Evolutionary conservation across 495 filamentous ascomycete genomes (phyloP), one percentile per base, ranked within the genome.

Genomic region (Daldinia concentrica): DNA sequence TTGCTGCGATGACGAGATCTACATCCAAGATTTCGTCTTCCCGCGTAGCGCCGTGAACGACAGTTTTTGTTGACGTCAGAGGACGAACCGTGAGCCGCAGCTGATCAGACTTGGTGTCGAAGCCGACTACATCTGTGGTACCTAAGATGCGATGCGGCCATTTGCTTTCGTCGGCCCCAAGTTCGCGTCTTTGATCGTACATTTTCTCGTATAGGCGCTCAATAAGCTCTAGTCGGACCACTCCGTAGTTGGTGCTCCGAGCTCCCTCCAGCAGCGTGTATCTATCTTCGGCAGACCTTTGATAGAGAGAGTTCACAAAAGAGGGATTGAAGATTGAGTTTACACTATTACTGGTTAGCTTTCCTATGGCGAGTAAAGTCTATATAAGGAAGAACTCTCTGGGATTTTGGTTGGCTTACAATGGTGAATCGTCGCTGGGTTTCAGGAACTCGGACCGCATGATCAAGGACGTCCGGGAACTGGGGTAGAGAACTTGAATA

Each of bases 281-380:
- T 52, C 94, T 90, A 64, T 90, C 85, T 24, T 87, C 82, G 0
- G 87, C 74, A 2, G 88, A 78, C 45, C 90, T 88, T 56, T 84
- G 79, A 80, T 89, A 97, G 72, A 97, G 85, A 30, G 79, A 81
- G 70, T 97, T 90, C 6, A 96, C 89, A 27, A 89, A 89, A 43
- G 90, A 87, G 3, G 95, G 94, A 78, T 98, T 91, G 84, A 99
- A 99, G 71, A 98, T 90, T 72, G 95, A 94, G 79, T 99, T 99
- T 62, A 99, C 93, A 72, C 94, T 97, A 71, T 11, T 1, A 34
- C 2, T 6, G 0, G 50, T 80, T 56, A 79, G 58, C 22, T 56
- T 29, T 17, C 32, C 2, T 11, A 2, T n/a, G 12, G 1, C 1
- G 32, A 1, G 12, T 1, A 32, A 27, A 2, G 17, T 15, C 3